Percentiles rank a stretch among this genome's conserved stretches.
These are phyloP conservation scores for Penicillium sp. DNA, from an alignment of 2,329 filamentous ascomycete genomes.

Conservation along the genomic window DNA sequence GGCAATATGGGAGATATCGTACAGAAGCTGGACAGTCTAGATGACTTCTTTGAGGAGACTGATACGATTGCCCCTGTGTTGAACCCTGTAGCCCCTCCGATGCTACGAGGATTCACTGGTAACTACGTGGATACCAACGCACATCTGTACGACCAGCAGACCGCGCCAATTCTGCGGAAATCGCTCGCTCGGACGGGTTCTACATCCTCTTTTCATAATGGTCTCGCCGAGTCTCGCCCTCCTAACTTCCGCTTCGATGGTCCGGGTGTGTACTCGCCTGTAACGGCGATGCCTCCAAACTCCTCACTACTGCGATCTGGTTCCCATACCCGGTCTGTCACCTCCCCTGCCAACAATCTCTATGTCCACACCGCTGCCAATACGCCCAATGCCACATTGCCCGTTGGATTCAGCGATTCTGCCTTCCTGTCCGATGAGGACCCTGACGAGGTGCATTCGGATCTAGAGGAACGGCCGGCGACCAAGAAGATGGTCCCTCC, in stretches of 20 bases:
- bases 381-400: slow-evolving; percentile 49
- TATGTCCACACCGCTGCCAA: slow-evolving; percentile 50
- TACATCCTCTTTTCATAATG: slow-evolving; percentile 77
- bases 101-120: slow-evolving; percentile 53
- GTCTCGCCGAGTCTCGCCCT: slow-evolving; percentile 70
- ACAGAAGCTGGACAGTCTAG: slow-evolving; percentile 71
- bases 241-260: slow-evolving; percentile 55
- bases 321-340: slow-evolving; percentile 78
- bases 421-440: slow-evolving; percentile 77
- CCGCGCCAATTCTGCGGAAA: slow-evolving; percentile 82
- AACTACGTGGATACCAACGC: slow-evolving; percentile 71
- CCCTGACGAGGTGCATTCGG: slow-evolving; percentile 72
- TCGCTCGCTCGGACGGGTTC: slow-evolving; percentile 71
- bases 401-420: slow-evolving; percentile 47
- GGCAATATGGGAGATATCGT: slow-evolving; percentile 79
- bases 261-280: slow-evolving; percentile 46
- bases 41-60: slow-evolving; percentile 75
- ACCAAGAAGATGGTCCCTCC: slow-evolving; percentile 24
- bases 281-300: slow-evolving; percentile 42
- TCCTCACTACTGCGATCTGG: slow-evolving; percentile 55
- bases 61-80: slow-evolving; percentile 60
- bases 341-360: slow-evolving; percentile 65
- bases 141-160: slow-evolving; percentile 88
- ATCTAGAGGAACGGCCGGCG: slow-evolving; percentile 67
- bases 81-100: slow-evolving; percentile 35